A percentile compares a stretch with the other conserved stretches of the same genome.
Conservation (phyloP, 176 grass and related monocot species). For the Phoenix roebelenii region DNA sequence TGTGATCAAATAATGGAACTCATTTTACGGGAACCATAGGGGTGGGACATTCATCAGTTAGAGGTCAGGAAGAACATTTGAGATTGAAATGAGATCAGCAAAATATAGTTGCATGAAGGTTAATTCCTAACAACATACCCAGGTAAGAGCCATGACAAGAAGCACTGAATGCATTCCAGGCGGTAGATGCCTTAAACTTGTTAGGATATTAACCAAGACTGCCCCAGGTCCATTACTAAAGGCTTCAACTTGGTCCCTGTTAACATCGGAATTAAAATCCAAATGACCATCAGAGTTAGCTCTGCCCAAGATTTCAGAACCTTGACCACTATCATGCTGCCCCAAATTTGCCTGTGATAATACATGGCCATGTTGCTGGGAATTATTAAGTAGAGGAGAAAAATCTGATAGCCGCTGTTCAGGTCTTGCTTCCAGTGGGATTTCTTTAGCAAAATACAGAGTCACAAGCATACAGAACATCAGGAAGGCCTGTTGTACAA, state of each 20-base stretch:
- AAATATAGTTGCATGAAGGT: too few relatives aligned
- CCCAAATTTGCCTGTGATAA: conserved; percentile 34
- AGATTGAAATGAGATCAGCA: too few relatives aligned
- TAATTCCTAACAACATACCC: conserved; percentile 38
- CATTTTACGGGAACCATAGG: too few relatives aligned
- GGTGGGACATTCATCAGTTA: too few relatives aligned
- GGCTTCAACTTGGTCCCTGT: conserved; percentile 28
- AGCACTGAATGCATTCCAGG: conserved; percentile 91
- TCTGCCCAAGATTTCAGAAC: conserved; percentile 21
- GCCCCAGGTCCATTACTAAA: conserved; percentile 87
- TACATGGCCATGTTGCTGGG: conserved; percentile 35
- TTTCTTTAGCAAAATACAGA: conserved; percentile 91
- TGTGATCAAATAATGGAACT: too few relatives aligned
- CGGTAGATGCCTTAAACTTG: conserved; percentile 93
- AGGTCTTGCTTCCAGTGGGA: conserved; percentile 50
- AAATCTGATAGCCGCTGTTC: conserved; percentile 57
- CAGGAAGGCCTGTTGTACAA: conserved; percentile 76
- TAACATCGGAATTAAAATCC: conserved; percentile 26
- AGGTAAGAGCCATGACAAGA: conserved; percentile 93
- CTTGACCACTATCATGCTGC: conserved; percentile 28
- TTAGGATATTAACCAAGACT: conserved; percentile 94
- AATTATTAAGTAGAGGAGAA: conserved; percentile 67
- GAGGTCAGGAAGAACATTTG: too few relatives aligned
- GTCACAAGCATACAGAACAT: conserved; percentile 84
- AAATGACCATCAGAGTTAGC: conserved; percentile 23